These are phyloP conservation scores for Carallia brachiata DNA, from an alignment of 345 rosid genomes.

Conservation along the genomic window DNA sequence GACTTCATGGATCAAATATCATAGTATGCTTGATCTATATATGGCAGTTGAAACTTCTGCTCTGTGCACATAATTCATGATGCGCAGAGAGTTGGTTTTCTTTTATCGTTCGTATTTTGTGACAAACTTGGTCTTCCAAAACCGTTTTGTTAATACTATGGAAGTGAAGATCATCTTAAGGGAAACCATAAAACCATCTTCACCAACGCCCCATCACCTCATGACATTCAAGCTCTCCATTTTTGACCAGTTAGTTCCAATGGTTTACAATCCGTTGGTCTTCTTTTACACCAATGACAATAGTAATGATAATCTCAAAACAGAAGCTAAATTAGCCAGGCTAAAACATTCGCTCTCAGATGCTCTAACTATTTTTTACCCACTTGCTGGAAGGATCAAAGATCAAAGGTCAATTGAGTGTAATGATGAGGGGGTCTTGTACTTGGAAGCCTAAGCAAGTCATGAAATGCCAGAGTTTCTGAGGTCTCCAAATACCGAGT, in stretches of 20 bases:
- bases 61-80: no score
- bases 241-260: constrained; percentile 5
- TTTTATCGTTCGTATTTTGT: no score
- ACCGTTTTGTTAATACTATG: background rate
- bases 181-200: constrained; percentile 20
- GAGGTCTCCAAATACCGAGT: background rate
- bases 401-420: background rate
- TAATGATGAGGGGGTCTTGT: background rate
- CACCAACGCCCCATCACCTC: constrained; percentile 9
- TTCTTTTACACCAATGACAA: constrained; percentile 1
- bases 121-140: no score
- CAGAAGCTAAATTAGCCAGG: background rate
- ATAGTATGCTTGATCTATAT: no score
- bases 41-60: no score
- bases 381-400: constrained; percentile 1
- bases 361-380: background rate
- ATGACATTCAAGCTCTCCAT: constrained; percentile 3
- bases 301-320: background rate
- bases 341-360: background rate
- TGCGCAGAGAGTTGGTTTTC: no score
- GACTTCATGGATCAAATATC: no score
- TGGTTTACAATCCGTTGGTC: background rate
- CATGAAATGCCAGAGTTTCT: background rate
- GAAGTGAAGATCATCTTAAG: constrained; percentile 7
- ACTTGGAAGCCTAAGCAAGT: background rate